Evolutionary conservation across 106 monocot genomes (phyloP).

Genomic region (Ottelia alismoides): DNA sequence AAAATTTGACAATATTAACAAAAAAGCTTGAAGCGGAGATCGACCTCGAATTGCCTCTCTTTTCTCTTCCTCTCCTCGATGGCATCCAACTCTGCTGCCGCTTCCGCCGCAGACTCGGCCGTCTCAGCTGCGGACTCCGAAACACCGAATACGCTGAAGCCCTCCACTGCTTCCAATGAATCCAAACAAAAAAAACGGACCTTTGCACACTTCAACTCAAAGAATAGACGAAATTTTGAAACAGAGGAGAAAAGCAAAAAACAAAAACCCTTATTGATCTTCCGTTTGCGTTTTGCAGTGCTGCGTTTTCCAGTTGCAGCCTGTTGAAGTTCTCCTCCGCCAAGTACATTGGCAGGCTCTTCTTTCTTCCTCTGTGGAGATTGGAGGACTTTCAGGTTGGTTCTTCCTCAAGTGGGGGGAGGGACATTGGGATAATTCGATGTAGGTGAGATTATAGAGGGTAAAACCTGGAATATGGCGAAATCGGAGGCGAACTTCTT

Average conservation of each 20-base stretch:
- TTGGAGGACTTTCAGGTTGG: too few species aligned
- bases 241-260: slow-evolving; percentile 1
- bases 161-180: slow-evolving; percentile 32
- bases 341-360: too few species aligned
- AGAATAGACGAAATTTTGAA: neutral
- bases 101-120: neutral
- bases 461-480: slow-evolving; percentile 43
- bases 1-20: neutral
- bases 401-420: too few species aligned
- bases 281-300: too few species aligned
- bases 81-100: neutral
- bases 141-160: slow-evolving; percentile 47
- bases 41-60: slow-evolving; percentile 63
- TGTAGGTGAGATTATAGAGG: too few species aligned
- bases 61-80: too few species aligned
- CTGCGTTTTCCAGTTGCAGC: too few species aligned
- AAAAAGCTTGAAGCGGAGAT: neutral
- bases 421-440: too few species aligned
- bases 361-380: too few species aligned
- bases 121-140: slow-evolving; percentile 13
- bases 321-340: too few species aligned
- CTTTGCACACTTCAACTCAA: neutral
- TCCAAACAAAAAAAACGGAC: neutral
- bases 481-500: slow-evolving; percentile 52
- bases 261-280: too few species aligned